Conservation (phyloP, 2,329 filamentous ascomycete genomes). For the Ophioceras dolichostomum region DNA sequence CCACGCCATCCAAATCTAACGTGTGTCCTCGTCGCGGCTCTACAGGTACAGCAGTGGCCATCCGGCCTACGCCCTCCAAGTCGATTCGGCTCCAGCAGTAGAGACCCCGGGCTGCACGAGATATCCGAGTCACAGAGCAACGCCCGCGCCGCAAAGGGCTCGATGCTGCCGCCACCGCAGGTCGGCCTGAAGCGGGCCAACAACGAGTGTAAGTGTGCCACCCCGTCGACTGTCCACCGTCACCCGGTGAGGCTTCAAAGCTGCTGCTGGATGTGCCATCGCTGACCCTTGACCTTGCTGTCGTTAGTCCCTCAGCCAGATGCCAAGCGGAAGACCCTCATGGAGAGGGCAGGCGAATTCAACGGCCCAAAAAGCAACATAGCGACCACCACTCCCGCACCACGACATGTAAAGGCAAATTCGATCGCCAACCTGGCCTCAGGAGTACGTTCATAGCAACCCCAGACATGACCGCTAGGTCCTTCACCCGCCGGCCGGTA, state of each 20-base stretch:
- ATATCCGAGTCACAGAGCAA: constrained; percentile 51
- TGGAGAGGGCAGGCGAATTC: constrained; percentile 41
- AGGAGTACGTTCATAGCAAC: constrained; percentile 3
- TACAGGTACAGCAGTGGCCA: not conserved
- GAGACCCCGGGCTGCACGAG: constrained; percentile 40
- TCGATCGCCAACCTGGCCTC: constrained; percentile 9
- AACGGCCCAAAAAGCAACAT: constrained; percentile 21
- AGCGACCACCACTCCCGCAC: constrained; percentile 17
- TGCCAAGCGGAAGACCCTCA: constrained; percentile 47
- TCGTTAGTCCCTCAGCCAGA: constrained; percentile 43
- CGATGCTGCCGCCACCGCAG: constrained; percentile 21
- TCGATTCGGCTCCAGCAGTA: no score
- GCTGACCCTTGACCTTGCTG: not conserved
- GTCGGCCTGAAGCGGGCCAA: constrained; percentile 34
- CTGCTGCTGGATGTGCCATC: no score
- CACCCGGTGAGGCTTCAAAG: no score
- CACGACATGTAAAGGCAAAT: constrained; percentile 28
- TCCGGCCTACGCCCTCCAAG: constrained; percentile 10
- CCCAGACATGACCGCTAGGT: constrained; percentile 23
- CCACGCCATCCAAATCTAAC: no score
- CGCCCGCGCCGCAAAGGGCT: constrained; percentile 22
- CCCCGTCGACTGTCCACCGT: no score
- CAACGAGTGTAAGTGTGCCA: not conserved
- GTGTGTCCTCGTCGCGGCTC: no score
- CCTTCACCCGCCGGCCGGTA: no score